Conservation (phyloP, 176 grass and related monocot species). For the Oropetium thomaeum region DNA sequence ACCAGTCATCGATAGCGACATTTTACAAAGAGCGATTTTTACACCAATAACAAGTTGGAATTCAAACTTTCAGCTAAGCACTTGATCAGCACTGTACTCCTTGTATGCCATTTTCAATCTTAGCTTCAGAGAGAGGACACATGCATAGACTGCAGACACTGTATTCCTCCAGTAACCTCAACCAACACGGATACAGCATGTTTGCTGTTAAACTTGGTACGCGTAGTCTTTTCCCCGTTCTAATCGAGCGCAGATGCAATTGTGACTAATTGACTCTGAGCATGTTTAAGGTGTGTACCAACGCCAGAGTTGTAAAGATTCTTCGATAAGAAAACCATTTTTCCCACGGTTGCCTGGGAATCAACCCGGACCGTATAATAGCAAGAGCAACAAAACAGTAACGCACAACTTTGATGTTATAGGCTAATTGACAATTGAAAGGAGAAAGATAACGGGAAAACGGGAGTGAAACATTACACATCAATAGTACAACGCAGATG, state of each 20-base stretch:
- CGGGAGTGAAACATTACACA: neutral
- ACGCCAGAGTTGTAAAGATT: neutral
- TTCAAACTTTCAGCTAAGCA: neutral
- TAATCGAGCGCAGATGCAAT: neutral
- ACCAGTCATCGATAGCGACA: neutral
- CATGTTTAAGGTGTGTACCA: neutral
- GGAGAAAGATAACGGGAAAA: neutral
- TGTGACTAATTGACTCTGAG: slow-evolving; percentile 9
- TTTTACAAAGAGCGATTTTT: neutral
- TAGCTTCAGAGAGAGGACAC: neutral
- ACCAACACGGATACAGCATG: neutral
- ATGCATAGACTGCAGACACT: no score
- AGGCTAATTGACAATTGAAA: slow-evolving; percentile 1
- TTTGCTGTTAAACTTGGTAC: neutral
- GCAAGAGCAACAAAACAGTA: slow-evolving; percentile 9
- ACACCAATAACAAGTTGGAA: neutral
- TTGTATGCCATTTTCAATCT: neutral
- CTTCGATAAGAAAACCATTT: slow-evolving; percentile 12
- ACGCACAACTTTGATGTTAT: no score
- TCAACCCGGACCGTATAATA: neutral
- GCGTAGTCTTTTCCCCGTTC: neutral
- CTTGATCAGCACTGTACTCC: neutral
- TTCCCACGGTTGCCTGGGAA: neutral
- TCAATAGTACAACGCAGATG: neutral
- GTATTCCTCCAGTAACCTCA: neutral